phyloP scores from a whole-genome alignment of 2,329 filamentous ascomycete species.

The Dothideomycetes sp. region DNA sequence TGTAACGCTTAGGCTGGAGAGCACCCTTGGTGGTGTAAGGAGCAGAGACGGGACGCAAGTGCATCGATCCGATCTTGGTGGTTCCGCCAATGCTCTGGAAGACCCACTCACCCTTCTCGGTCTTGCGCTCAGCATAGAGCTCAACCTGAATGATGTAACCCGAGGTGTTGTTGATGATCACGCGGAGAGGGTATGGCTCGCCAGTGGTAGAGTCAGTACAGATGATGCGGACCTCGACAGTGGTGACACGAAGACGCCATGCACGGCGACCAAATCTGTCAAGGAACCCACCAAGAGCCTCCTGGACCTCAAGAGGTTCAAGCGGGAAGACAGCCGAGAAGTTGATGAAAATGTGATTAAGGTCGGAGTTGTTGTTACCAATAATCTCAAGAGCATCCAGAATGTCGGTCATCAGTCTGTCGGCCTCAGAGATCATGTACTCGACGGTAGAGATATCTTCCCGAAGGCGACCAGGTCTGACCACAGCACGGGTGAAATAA shows the following conservation, averaged over 20 bases:
- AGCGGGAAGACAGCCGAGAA: constrained; percentile 96
- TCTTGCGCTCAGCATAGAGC: constrained; percentile 95
- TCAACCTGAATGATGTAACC: constrained; percentile 97
- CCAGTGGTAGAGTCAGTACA: constrained; percentile 84
- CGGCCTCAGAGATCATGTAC: constrained; percentile 94
- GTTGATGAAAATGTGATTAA: constrained; percentile 99
- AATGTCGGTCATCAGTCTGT: constrained; percentile 94
- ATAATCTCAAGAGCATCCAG: constrained; percentile 96
- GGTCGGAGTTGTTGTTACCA: constrained; percentile 96
- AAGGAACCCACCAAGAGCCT: constrained; percentile 87
- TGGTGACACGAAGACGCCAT: constrained; percentile 92
- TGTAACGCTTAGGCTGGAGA: constrained; percentile 97
- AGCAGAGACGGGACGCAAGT: constrained; percentile 78
- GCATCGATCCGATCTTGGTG: constrained; percentile 90
- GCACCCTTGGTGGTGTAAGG: constrained; percentile 98
- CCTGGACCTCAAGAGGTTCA: constrained; percentile 77
- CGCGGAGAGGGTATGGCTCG: constrained; percentile 79
- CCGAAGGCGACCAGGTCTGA: constrained; percentile 83
- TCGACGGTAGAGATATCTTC: constrained; percentile 98
- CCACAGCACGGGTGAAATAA: constrained; percentile 94
- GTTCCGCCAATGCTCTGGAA: constrained; percentile 97
- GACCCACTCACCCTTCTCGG: constrained; percentile 94
- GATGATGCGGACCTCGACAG: constrained; percentile 95
- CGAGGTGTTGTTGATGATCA: constrained; percentile 96
- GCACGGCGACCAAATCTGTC: constrained; percentile 91